Evolutionary conservation across 2,329 filamentous ascomycete genomes (phyloP).

Genomic region (Intubia oerlemansii): DNA sequence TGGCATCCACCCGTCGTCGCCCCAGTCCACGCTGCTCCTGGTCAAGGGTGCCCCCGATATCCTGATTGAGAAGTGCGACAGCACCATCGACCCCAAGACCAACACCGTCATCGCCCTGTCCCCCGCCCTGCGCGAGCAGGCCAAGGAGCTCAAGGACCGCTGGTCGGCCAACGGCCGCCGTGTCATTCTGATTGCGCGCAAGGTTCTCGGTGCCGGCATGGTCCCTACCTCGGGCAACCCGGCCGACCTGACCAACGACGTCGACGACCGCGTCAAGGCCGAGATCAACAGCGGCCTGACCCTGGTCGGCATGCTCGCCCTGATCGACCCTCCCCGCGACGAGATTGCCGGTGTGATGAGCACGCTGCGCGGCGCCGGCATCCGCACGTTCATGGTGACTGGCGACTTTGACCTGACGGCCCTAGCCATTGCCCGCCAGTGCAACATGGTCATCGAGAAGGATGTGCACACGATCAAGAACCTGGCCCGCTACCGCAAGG

Average conservation of each 20-base stretch:
- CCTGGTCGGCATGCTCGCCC: slow-evolving; percentile 53
- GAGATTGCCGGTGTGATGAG: slow-evolving; percentile 47
- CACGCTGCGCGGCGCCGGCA: slow-evolving; percentile 46
- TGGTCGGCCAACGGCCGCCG: slow-evolving; percentile 50
- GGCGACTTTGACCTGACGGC: slow-evolving; percentile 61
- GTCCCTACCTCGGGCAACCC: neutral
- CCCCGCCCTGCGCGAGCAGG: slow-evolving; percentile 17
- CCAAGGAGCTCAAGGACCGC: slow-evolving; percentile 39
- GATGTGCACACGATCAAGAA: neutral
- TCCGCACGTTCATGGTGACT: slow-evolving; percentile 62
- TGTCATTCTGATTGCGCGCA: slow-evolving; percentile 44
- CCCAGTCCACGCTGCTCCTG: slow-evolving; percentile 27
- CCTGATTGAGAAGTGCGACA: slow-evolving; percentile 39
- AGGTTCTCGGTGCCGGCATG: slow-evolving; percentile 25
- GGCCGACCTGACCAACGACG: slow-evolving; percentile 17
- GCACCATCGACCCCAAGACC: slow-evolving; percentile 26
- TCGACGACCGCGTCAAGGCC: slow-evolving; percentile 31
- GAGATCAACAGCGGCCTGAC: slow-evolving; percentile 35
- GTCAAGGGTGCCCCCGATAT: slow-evolving; percentile 65
- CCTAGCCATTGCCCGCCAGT: slow-evolving; percentile 48
- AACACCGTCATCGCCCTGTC: slow-evolving; percentile 26
- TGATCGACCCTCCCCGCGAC: slow-evolving; percentile 55
- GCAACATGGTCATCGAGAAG: slow-evolving; percentile 41
- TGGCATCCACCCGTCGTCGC: neutral
- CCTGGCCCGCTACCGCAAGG: neutral